A percentile compares a stretch with the other conserved stretches of the same genome.
Evolutionary conservation across 2,329 filamentous ascomycete genomes (phyloP).

Genomic region (Helotiales sp.): DNA sequence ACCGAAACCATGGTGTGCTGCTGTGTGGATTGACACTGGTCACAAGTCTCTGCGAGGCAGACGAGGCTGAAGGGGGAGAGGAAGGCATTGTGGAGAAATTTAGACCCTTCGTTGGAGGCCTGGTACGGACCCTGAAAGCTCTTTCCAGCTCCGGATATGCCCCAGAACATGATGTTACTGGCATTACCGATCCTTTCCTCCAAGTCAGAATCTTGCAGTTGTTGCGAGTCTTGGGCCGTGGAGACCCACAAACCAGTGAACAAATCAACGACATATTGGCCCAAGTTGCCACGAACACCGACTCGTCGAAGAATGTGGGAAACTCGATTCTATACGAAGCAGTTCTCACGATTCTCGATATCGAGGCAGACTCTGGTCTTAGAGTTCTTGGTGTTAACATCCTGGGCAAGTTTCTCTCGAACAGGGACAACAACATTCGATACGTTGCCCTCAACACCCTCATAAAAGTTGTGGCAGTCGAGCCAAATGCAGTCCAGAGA

Average conservation of each 20-base stretch:
- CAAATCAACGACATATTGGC: slow-evolving; percentile 98
- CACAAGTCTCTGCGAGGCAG: slow-evolving; percentile 90
- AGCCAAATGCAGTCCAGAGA: slow-evolving; percentile 95
- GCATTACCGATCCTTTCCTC: slow-evolving; percentile 95
- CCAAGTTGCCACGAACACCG: slow-evolving; percentile 96
- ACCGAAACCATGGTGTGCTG: slow-evolving; percentile 94
- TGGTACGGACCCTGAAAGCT: slow-evolving; percentile 90
- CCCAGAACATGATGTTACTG: slow-evolving; percentile 96
- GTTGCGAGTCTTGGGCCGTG: slow-evolving; percentile 82
- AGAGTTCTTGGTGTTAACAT: slow-evolving; percentile 97
- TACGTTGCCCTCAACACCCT: slow-evolving; percentile 97
- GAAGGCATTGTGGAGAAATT: slow-evolving; percentile 91
- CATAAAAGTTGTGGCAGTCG: slow-evolving; percentile 97
- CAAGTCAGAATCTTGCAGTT: slow-evolving; percentile 95
- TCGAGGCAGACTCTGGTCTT: slow-evolving; percentile 94
- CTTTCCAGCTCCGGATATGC: slow-evolving; percentile 95
- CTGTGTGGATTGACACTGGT: slow-evolving; percentile 91
- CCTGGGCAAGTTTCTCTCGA: slow-evolving; percentile 96
- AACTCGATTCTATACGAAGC: slow-evolving; percentile 98
- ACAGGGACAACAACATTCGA: slow-evolving; percentile 98
- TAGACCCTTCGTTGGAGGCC: slow-evolving; percentile 78
- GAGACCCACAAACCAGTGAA: slow-evolving; percentile 87
- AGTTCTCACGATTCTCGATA: slow-evolving; percentile 95
- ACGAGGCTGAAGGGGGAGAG: slow-evolving; percentile 90
- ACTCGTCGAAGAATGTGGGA: slow-evolving; percentile 97